Conservation (phyloP, 257 asterid genomes). For the Ocimum tenuiflorum region DNA sequence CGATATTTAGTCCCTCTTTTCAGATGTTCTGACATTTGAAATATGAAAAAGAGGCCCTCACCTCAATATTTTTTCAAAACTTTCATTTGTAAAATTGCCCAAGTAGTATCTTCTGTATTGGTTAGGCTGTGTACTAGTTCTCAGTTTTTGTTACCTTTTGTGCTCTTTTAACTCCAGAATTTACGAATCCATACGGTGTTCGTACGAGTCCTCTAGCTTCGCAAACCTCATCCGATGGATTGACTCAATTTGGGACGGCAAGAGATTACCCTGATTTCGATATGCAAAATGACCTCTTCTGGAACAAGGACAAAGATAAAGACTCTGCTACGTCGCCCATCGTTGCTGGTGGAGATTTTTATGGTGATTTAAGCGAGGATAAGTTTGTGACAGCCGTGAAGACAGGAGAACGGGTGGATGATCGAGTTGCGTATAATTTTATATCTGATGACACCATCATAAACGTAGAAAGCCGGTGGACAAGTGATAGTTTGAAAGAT, state of each 20-base stretch:
- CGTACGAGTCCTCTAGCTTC: constrained; percentile 52
- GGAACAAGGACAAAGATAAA: constrained; percentile 83
- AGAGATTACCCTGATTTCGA: constrained; percentile 87
- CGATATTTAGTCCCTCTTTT: no score
- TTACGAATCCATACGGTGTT: constrained; percentile 83
- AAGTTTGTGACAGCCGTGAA: constrained; percentile 56
- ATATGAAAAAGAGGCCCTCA: no score
- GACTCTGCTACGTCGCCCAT: constrained; percentile 60
- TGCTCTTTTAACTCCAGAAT: constrained; percentile 41
- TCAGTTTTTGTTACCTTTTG: constrained; percentile 1
- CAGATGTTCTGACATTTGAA: no score
- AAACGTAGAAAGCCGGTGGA: constrained; percentile 22
- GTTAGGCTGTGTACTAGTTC: neutral
- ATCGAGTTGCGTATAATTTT: constrained; percentile 16
- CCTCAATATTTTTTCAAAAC: no score
- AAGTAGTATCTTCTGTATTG: neutral
- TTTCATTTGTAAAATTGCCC: no score
- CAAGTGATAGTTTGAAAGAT: constrained; percentile 19
- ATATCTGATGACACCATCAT: constrained; percentile 19
- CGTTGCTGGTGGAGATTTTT: constrained; percentile 38
- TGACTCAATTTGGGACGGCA: constrained; percentile 92
- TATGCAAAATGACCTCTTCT: constrained; percentile 74
- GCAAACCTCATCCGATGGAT: constrained; percentile 64
- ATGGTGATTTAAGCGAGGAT: constrained; percentile 65
- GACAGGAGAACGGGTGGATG: constrained; percentile 22